phyloP scores from a whole-genome alignment of 2,329 filamentous ascomycete genomes.

The Colletotrichum scovillei region DNA sequence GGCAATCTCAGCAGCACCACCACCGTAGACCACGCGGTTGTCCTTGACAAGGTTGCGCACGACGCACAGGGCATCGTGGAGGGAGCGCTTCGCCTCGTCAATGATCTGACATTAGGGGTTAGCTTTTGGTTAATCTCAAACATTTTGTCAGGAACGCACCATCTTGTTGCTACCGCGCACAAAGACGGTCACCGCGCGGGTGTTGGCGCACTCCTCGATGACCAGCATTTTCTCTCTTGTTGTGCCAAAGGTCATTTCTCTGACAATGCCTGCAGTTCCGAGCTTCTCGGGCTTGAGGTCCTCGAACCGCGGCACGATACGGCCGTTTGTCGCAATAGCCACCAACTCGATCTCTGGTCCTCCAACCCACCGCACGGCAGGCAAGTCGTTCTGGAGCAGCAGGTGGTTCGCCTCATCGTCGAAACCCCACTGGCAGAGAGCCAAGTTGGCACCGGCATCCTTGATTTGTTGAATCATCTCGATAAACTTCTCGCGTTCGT shows the following conservation, averaged over 20 bases:
- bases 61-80: constrained; percentile 97
- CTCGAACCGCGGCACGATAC: constrained; percentile 97
- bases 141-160: constrained; percentile 64
- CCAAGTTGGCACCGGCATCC: constrained; percentile 94
- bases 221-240: constrained; percentile 99
- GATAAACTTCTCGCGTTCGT: constrained; percentile 95
- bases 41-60: constrained; percentile 96
- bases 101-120: constrained; percentile 77
- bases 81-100: constrained; percentile 96
- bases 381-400: constrained; percentile 93
- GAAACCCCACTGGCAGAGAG: constrained; percentile 99
- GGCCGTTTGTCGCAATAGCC: constrained; percentile 96
- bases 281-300: constrained; percentile 93
- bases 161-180: constrained; percentile 99
- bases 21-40: constrained; percentile 97
- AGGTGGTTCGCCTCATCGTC: constrained; percentile 99
- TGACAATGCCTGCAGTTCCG: constrained; percentile 87
- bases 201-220: constrained; percentile 99
- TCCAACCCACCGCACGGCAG: constrained; percentile 97
- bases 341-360: constrained; percentile 98
- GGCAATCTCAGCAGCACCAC: constrained; percentile 95
- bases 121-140: constrained; percentile 20
- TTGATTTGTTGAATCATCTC: constrained; percentile 99
- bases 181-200: constrained; percentile 94
- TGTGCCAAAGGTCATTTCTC: constrained; percentile 96